Conservation (phyloP, 176 grass and related monocot species). For the Pharus latifolius region DNA sequence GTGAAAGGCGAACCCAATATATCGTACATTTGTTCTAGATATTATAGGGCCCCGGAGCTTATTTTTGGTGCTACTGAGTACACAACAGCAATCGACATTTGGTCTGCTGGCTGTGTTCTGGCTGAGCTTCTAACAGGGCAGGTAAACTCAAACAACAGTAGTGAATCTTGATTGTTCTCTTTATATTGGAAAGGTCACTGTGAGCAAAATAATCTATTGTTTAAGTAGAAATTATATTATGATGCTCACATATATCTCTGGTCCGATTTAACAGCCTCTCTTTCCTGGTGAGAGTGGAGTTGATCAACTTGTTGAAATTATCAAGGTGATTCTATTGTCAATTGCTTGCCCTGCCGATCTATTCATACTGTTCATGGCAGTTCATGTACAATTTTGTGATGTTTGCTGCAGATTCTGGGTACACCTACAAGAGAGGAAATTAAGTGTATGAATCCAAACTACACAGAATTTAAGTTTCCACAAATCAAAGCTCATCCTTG, state of each 20-base stretch:
- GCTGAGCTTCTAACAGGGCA: conserved; percentile 60
- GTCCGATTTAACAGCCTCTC: conserved; percentile 42
- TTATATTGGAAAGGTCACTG: not conserved
- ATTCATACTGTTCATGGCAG: not conserved
- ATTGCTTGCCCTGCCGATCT: not conserved
- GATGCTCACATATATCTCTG: conserved; percentile 9
- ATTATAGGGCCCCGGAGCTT: conserved; percentile 69
- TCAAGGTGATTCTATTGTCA: conserved; percentile 45
- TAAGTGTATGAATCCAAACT: conserved; percentile 71
- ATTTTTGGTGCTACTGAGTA: conserved; percentile 81
- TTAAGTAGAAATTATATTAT: not conserved
- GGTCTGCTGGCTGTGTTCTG: conserved; percentile 70
- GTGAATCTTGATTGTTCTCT: not conserved
- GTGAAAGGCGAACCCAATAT: conserved; percentile 73
- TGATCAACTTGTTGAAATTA: conserved; percentile 76
- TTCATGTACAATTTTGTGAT: not conserved
- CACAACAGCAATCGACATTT: conserved; percentile 68
- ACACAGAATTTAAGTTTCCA: conserved; percentile 58
- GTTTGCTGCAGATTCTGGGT: conserved; percentile 39
- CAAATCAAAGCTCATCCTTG: conserved; percentile 70
- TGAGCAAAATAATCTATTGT: not conserved
- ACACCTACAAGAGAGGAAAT: conserved; percentile 68
- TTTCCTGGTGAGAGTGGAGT: conserved; percentile 73
- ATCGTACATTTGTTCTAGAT: conserved; percentile 75
- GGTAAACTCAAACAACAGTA: conserved; percentile 15